Conservation (phyloP, 345 rosid species). For the Citropsis articulata region DNA sequence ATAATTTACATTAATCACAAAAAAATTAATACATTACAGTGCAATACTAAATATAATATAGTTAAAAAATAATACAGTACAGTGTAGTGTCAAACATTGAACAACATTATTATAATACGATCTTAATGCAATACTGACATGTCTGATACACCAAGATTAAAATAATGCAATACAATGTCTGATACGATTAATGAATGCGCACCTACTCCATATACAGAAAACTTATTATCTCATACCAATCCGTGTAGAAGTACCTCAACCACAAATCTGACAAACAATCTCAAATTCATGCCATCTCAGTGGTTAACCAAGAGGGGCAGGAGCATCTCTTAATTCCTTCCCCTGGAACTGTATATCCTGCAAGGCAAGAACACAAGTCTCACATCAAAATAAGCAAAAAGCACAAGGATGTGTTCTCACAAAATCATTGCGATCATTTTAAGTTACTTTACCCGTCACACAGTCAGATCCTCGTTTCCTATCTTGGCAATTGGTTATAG, state of each 20-base stretch:
- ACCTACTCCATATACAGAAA: neutral
- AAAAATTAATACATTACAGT: too few relatives aligned
- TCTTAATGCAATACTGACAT: too few relatives aligned
- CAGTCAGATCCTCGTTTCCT: neutral
- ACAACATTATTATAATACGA: too few relatives aligned
- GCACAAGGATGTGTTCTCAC: neutral
- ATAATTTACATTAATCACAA: too few relatives aligned
- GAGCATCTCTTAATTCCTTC: conserved; percentile 62
- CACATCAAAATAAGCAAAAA: neutral
- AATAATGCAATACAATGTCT: too few relatives aligned
- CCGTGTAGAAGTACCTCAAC: neutral
- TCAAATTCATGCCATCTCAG: conserved; percentile 16
- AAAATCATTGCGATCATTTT: neutral
- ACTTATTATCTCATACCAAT: neutral
- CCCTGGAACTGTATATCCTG: conserved; percentile 77
- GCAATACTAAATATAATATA: too few relatives aligned
- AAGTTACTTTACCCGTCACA: neutral
- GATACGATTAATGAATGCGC: too few relatives aligned
- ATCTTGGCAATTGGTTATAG: neutral
- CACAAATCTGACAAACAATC: neutral
- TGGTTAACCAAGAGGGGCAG: conserved; percentile 77
- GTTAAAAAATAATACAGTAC: too few relatives aligned
- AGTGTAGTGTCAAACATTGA: too few relatives aligned
- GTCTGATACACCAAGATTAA: too few relatives aligned
- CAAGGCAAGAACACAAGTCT: neutral